These are phyloP conservation scores for Trypanosoma melophagium DNA, from an alignment of 208 protist species.

Conservation along the genomic window DNA sequence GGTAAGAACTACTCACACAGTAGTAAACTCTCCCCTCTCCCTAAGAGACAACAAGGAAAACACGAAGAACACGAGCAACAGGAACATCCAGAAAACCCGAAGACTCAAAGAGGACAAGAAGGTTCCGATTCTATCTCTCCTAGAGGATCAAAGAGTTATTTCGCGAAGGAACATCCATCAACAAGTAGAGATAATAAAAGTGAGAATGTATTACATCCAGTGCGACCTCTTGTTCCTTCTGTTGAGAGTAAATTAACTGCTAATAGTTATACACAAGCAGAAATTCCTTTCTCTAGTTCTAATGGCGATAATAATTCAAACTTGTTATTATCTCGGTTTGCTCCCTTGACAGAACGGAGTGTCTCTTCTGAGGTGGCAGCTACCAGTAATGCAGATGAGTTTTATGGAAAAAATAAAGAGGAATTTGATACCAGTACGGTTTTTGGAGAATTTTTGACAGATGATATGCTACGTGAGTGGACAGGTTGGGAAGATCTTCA, in stretches of 20 bases:
- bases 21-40: not conserved
- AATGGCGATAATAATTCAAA: not conserved
- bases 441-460: slow-evolving; percentile 43
- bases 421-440: not conserved
- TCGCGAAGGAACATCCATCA: not conserved
- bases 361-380: not conserved
- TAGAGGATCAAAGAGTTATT: not conserved
- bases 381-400: not conserved
- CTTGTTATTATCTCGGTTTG: not conserved
- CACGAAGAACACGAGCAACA: not conserved
- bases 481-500: slow-evolving; percentile 78
- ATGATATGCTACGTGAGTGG: slow-evolving; percentile 68
- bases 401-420: not conserved
- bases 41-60: not conserved
- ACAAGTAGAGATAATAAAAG: not conserved
- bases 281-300: not conserved
- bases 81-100: not conserved
- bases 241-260: not conserved
- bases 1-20: not conserved
- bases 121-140: not conserved
- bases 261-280: not conserved
- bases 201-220: not conserved
- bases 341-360: not conserved
- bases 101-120: too few relatives aligned
- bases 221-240: not conserved